These are phyloP conservation scores for Melaleuca quinquenervia DNA, from an alignment of 345 rosid species.

Conservation along the genomic window DNA sequence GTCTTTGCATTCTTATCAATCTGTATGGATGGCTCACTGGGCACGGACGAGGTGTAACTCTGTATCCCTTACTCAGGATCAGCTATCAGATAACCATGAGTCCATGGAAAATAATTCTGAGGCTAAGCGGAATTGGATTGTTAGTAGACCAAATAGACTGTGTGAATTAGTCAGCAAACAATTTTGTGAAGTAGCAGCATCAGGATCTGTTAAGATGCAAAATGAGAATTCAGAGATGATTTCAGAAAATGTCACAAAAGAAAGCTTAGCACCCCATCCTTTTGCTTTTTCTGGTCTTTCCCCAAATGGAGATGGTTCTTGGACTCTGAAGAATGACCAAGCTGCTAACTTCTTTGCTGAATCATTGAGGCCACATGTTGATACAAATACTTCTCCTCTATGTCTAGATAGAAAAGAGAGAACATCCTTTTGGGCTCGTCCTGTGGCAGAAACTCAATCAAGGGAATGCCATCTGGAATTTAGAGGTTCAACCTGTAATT, in stretches of 20 bases:
- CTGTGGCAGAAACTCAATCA: conserved; percentile 7
- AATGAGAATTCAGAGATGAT: conserved; percentile 6
- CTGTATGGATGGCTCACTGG: conserved; percentile 73
- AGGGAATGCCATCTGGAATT: conserved; percentile 6
- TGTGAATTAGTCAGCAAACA: conserved; percentile 8
- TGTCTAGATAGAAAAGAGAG: background rate
- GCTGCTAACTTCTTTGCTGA: background rate
- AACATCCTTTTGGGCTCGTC: background rate
- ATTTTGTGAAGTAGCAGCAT: conserved; percentile 9
- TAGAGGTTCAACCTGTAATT: conserved; percentile 1
- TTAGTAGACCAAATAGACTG: conserved; percentile 2
- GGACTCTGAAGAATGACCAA: conserved; percentile 1
- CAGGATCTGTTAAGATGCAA: conserved; percentile 5
- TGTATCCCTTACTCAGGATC: conserved; percentile 2
- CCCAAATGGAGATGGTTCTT: background rate
- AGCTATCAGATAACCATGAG: background rate
- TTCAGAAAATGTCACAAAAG: conserved; percentile 11
- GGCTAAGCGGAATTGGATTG: background rate
- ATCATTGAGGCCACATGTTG: background rate
- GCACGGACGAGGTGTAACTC: conserved; percentile 9
- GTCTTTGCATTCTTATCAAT: conserved; percentile 24
- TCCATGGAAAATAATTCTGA: conserved; percentile 1
- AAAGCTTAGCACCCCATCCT: conserved; percentile 8
- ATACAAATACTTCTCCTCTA: background rate
- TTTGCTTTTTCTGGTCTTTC: conserved; percentile 16